These are phyloP conservation scores for Albugo laibachii DNA, from an alignment of 352 stramenopile genomes.

Conservation along the genomic window DNA sequence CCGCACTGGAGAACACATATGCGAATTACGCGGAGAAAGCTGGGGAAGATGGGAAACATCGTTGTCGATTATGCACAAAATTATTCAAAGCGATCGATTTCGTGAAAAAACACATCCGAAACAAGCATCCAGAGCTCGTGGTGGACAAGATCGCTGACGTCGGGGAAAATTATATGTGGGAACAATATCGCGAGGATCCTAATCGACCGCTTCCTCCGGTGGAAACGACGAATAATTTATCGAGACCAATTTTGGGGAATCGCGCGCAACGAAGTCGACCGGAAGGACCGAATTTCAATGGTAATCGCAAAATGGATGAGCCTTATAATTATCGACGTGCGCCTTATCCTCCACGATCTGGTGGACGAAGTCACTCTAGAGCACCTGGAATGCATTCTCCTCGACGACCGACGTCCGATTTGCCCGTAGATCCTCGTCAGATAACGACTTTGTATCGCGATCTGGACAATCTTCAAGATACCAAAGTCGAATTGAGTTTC, in stretches of 20 bases:
- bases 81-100: conserved; percentile 77
- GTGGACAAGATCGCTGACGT: conserved; percentile 67
- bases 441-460: conserved; percentile 72
- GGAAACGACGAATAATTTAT: conserved; percentile 43
- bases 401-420: conserved; percentile 22
- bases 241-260: conserved; percentile 25
- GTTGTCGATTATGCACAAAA: conserved; percentile 69
- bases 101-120: conserved; percentile 78
- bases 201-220: conserved; percentile 55
- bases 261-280: not conserved
- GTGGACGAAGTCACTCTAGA: conserved; percentile 33
- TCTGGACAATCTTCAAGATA: conserved; percentile 63
- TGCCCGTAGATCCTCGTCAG: conserved; percentile 58
- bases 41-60: conserved; percentile 62
- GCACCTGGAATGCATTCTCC: conserved; percentile 18
- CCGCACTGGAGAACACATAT: conserved; percentile 50
- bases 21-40: conserved; percentile 69
- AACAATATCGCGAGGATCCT: conserved; percentile 64
- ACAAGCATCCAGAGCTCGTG: conserved; percentile 69
- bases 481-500: conserved; percentile 71
- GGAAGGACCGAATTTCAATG: conserved; percentile 12
- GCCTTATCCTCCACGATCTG: conserved; percentile 4
- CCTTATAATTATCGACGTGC: conserved; percentile 11
- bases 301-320: conserved; percentile 9
- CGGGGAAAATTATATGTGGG: conserved; percentile 76